These are phyloP conservation scores for Sclerotinia spermophila DNA, from an alignment of 2,329 filamentous ascomycete species.

Conservation along the genomic window DNA sequence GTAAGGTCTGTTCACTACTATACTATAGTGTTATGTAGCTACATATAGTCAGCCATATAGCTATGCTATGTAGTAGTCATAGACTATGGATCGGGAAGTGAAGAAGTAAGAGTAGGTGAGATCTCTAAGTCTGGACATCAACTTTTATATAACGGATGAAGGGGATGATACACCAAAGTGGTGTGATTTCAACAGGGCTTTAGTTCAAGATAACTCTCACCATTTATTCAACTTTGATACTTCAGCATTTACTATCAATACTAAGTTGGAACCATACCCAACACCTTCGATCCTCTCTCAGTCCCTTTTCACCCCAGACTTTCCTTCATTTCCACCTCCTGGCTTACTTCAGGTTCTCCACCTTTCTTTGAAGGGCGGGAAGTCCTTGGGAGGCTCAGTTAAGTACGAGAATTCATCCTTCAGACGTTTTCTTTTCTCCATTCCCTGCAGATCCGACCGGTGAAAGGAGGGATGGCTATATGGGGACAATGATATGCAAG, in stretches of 20 bases:
- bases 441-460: rapidly evolving
- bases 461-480: not conserved
- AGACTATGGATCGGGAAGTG: not conserved
- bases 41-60: not conserved
- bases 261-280: not conserved
- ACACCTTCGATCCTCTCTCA: not conserved
- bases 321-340: not conserved
- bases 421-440: not conserved
- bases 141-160: not conserved
- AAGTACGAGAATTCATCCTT: not conserved
- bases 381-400: not conserved
- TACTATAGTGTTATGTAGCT: not conserved
- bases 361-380: not conserved
- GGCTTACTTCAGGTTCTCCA: not conserved
- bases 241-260: not conserved
- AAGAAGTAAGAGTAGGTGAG: not conserved
- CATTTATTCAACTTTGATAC: not conserved
- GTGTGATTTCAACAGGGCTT: not conserved
- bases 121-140: not conserved
- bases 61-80: not conserved
- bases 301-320: not conserved
- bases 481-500: not conserved
- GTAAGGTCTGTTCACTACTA: not conserved
- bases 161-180: not conserved
- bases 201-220: not conserved